A percentile compares a stretch with the other conserved stretches of the same genome.
phyloP scores from a whole-genome alignment of 495 filamentous ascomycete genomes.

The Lepraria neglecta region DNA sequence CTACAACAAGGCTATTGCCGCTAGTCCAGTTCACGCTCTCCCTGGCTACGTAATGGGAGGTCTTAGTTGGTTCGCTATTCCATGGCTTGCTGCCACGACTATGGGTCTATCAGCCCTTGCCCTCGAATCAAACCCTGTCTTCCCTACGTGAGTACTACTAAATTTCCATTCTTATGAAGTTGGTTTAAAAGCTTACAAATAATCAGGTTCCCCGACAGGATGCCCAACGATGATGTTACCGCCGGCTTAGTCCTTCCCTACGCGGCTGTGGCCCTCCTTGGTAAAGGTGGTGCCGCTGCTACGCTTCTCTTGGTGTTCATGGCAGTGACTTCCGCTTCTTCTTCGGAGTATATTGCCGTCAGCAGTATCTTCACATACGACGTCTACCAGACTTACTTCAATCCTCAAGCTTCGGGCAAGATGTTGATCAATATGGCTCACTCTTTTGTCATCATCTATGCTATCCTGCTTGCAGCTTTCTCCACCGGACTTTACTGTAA shows the following conservation, averaged over 20 bases:
- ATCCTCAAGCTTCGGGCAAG: slow-evolving; percentile 54
- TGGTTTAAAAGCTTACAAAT: neutral
- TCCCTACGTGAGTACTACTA: slow-evolving; percentile 45
- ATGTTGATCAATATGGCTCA: slow-evolving; percentile 84
- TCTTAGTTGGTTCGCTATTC: slow-evolving; percentile 91
- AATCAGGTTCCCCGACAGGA: slow-evolving; percentile 53
- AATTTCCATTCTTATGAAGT: too few relatives aligned
- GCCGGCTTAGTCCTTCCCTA: slow-evolving; percentile 86
- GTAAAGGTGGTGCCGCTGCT: slow-evolving; percentile 77
- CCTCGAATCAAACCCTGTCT: slow-evolving; percentile 65
- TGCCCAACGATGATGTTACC: slow-evolving; percentile 67
- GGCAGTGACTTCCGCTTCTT: slow-evolving; percentile 88
- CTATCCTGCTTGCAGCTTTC: slow-evolving; percentile 78
- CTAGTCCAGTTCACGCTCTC: slow-evolving; percentile 78
- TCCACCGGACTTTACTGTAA: slow-evolving; percentile 67
- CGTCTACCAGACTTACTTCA: slow-evolving; percentile 62
- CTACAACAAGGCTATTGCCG: slow-evolving; percentile 96
- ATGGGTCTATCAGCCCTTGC: slow-evolving; percentile 89
- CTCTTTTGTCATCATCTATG: slow-evolving; percentile 65
- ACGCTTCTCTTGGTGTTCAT: slow-evolving; percentile 89
- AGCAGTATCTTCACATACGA: slow-evolving; percentile 93
- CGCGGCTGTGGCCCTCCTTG: slow-evolving; percentile 82
- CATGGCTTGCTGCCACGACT: slow-evolving; percentile 86
- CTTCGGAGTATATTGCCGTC: slow-evolving; percentile 86
- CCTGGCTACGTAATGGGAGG: slow-evolving; percentile 91